Conservation (phyloP, 441 rosid genomes). For the Pelargonium citronellum region DNA sequence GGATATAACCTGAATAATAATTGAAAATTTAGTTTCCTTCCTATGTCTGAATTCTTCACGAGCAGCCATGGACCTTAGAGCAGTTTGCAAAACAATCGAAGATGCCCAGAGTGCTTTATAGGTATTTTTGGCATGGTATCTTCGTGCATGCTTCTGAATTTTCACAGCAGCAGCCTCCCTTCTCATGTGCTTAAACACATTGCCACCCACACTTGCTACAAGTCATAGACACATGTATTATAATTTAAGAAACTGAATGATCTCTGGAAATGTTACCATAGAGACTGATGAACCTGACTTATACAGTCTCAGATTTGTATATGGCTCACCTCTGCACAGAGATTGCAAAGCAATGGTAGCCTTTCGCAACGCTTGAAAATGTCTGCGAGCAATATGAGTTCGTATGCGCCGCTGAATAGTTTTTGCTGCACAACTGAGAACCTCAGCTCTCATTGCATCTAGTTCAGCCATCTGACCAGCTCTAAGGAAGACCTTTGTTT, state of each 20-base stretch:
- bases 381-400: slow-evolving; percentile 66
- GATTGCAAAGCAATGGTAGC: slow-evolving; percentile 64
- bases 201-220: slow-evolving; percentile 76
- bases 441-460: slow-evolving; percentile 81
- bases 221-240: slow-evolving; percentile 11
- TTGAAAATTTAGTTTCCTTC: slow-evolving; percentile 69
- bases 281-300: background rate
- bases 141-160: slow-evolving; percentile 74
- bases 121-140: slow-evolving; percentile 49
- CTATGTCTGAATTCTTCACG: slow-evolving; percentile 67
- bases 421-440: slow-evolving; percentile 81
- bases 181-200: slow-evolving; percentile 43
- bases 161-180: slow-evolving; percentile 70
- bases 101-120: slow-evolving; percentile 60
- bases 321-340: slow-evolving; percentile 64
- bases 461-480: slow-evolving; percentile 99
- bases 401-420: slow-evolving; percentile 69
- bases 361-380: slow-evolving; percentile 60
- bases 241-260: too few relatives aligned
- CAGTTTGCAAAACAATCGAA: slow-evolving; percentile 64
- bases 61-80: slow-evolving; percentile 75
- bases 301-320: background rate
- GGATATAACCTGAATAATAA: slow-evolving; percentile 60
- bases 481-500: slow-evolving; percentile 88
- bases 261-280: background rate